Conservation (phyloP, 139 green algal genomes). For the Nannochloris sp. region DNA sequence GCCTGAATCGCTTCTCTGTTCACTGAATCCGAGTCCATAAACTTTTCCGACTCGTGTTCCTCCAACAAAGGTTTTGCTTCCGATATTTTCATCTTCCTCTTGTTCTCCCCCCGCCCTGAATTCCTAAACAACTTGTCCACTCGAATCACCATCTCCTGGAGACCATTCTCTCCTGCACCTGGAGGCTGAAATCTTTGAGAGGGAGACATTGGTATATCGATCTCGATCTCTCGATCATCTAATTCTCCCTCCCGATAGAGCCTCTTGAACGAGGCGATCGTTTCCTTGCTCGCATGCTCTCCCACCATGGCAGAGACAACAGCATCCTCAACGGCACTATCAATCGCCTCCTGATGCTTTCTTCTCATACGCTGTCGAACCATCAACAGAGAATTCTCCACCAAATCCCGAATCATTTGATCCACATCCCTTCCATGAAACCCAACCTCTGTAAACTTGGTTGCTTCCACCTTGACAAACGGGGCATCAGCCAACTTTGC, state of each 20-base stretch:
- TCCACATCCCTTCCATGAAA: constrained; percentile 96
- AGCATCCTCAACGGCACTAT: constrained; percentile 49
- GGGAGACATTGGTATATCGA: constrained; percentile 49
- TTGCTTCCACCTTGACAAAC: constrained; percentile 95
- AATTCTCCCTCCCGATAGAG: constrained; percentile 50
- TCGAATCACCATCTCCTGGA: constrained; percentile 42
- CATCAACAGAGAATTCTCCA: constrained; percentile 76
- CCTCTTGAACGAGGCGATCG: constrained; percentile 31
- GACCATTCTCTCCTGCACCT: neutral
- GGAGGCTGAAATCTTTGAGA: neutral
- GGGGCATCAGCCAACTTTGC: constrained; percentile 88
- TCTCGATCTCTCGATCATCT: constrained; percentile 51
- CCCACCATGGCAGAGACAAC: constrained; percentile 48
- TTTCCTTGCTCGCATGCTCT: constrained; percentile 7
- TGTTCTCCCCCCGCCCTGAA: constrained; percentile 15
- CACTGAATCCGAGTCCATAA: constrained; percentile 56
- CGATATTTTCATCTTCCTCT: constrained; percentile 29
- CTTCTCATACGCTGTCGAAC: constrained; percentile 34
- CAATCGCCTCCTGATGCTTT: constrained; percentile 26
- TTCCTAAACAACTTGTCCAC: constrained; percentile 38
- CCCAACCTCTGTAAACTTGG: constrained; percentile 97
- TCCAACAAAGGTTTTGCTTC: constrained; percentile 74
- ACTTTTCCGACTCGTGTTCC: constrained; percentile 62
- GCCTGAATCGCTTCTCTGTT: constrained; percentile 64
- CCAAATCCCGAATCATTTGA: constrained; percentile 87